phyloP scores from a whole-genome alignment of 1,139 yeast species.

The Nakaseomyces kungkrabaensis region DNA sequence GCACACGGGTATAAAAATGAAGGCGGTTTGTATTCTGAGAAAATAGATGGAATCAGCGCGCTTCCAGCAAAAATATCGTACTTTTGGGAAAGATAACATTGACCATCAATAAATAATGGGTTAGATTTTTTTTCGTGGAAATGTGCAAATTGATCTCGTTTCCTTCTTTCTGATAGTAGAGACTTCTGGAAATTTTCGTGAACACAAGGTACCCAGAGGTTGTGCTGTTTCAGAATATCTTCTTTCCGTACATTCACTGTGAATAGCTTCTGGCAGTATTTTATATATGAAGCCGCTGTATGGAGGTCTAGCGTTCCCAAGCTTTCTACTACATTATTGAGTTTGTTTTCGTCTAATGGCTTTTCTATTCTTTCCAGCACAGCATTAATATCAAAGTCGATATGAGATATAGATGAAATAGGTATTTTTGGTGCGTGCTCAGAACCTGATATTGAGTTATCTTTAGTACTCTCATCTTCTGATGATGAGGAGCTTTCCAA shows the following conservation, averaged over 20 bases:
- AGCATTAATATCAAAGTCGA: background rate
- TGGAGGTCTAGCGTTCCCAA: conserved; percentile 3
- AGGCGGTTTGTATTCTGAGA: conserved; percentile 31
- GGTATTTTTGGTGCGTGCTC: background rate
- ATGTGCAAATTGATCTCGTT: background rate
- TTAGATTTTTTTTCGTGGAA: conserved; percentile 4
- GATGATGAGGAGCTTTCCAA: background rate
- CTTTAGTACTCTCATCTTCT: background rate
- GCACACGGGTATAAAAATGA: conserved; percentile 33
- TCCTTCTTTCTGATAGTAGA: background rate
- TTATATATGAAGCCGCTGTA: conserved; percentile 6
- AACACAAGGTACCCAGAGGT: conserved; percentile 3
- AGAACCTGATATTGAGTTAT: background rate
- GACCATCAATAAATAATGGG: conserved; percentile 9
- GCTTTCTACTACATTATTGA: background rate
- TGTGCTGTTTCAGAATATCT: conserved; percentile 6
- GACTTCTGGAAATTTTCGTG: conserved; percentile 1
- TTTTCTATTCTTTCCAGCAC: background rate
- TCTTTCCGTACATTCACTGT: conserved; percentile 6
- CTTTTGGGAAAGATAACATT: conserved; percentile 8
- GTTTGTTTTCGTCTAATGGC: background rate
- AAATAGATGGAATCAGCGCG: conserved; percentile 25
- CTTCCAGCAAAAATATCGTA: conserved; percentile 11
- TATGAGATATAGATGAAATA: background rate
- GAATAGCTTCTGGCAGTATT: conserved; percentile 8